A percentile compares a stretch with the other conserved stretches of the same genome.
Evolutionary conservation across 306 rosid genomes (phyloP).

Genomic region (Morella rubra): DNA sequence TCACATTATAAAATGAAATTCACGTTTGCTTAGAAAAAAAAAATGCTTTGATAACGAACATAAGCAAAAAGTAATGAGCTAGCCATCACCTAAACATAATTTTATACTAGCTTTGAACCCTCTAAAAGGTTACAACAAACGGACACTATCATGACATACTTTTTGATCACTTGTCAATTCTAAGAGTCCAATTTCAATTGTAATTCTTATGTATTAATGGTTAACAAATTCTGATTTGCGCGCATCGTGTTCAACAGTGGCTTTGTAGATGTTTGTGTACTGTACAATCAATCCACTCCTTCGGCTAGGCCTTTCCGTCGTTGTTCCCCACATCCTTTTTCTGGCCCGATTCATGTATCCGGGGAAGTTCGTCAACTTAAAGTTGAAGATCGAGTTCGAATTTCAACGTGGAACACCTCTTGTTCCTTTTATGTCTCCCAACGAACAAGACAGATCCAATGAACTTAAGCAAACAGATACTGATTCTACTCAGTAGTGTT

Average conservation of each 20-base stretch:
- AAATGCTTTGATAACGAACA: too few species aligned
- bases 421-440: background rate
- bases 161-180: background rate
- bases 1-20: too few species aligned
- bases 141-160: background rate
- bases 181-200: background rate
- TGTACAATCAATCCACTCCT: background rate
- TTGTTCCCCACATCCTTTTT: background rate
- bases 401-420: background rate
- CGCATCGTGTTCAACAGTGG: background rate
- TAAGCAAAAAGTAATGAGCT: too few species aligned
- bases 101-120: too few species aligned
- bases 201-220: background rate
- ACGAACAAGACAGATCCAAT: conserved; percentile 20
- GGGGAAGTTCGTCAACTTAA: background rate
- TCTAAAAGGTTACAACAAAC: too few species aligned
- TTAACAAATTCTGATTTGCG: background rate
- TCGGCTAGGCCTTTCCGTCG: background rate
- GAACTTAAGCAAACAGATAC: conserved; percentile 18
- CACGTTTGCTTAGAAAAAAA: too few species aligned
- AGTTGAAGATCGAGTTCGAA: background rate
- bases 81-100: too few species aligned
- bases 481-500: conserved; percentile 26
- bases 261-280: background rate
- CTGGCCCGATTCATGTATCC: background rate